phyloP scores from a whole-genome alignment of 768 basidiomycete species.

The Naganishia antarctica region DNA sequence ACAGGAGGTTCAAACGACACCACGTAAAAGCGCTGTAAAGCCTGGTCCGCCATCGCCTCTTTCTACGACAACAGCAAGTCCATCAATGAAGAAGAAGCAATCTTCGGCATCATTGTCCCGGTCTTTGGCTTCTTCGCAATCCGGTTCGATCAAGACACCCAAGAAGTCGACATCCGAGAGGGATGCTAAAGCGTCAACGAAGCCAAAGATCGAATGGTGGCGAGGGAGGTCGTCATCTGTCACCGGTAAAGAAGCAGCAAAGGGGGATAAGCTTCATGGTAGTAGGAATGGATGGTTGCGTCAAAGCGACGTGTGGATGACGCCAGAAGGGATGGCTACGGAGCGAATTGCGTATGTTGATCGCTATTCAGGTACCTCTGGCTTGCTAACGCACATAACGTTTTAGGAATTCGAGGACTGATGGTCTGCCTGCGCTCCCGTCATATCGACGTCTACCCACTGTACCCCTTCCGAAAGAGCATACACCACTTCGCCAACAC shows the following conservation, averaged over 20 bases:
- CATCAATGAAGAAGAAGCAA: conserved; percentile 18
- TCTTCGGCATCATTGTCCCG: conserved; percentile 2
- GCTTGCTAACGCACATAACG: too few species aligned
- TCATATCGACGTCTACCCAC: background rate
- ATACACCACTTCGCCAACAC: too few species aligned
- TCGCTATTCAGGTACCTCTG: too few species aligned
- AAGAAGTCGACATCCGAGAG: background rate
- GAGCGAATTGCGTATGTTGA: background rate
- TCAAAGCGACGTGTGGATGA: conserved; percentile 20
- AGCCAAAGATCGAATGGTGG: conserved; percentile 19
- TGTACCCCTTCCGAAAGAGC: background rate
- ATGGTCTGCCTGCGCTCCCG: background rate
- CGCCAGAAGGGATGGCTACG: background rate
- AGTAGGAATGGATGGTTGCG: background rate
- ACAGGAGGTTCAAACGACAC: background rate
- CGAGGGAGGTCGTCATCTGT: conserved; percentile 3
- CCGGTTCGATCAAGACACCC: conserved; percentile 18
- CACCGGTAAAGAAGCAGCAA: background rate
- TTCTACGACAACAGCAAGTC: background rate
- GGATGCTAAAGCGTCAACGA: background rate
- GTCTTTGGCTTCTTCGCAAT: background rate
- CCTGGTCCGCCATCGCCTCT: background rate
- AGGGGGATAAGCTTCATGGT: background rate
- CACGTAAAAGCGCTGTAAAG: background rate
- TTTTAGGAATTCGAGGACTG: too few species aligned